Evolutionary conservation across 257 asterid species (phyloP).

Genomic region (Plantago ovata): DNA sequence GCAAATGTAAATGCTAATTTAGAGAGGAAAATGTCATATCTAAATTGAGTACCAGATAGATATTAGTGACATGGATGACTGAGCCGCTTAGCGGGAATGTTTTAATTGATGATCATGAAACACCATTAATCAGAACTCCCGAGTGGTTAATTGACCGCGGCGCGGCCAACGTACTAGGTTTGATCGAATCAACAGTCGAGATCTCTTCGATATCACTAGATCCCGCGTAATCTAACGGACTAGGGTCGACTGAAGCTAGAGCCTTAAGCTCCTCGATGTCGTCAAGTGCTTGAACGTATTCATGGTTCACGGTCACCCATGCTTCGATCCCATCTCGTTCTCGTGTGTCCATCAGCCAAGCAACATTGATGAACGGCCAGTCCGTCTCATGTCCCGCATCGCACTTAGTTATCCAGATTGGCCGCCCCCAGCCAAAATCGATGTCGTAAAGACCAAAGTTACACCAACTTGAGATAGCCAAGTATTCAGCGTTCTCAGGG

Average conservation of each 20-base stretch:
- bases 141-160: neutral
- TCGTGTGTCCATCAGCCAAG: slow-evolving; percentile 37
- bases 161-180: neutral
- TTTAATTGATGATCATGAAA: neutral
- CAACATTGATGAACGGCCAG: slow-evolving; percentile 35
- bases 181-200: neutral
- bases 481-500: slow-evolving; percentile 23
- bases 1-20: no score
- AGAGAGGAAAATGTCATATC: no score
- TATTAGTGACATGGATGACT: neutral
- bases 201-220: neutral
- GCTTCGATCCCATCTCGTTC: slow-evolving; percentile 42
- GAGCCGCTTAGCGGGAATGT: no score
- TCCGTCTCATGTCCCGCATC: slow-evolving; percentile 32
- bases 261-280: slow-evolving; percentile 25
- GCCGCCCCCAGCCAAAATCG: slow-evolving; percentile 43
- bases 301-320: slow-evolving; percentile 34
- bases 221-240: slow-evolving; percentile 22
- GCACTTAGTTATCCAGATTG: slow-evolving; percentile 35
- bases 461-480: slow-evolving; percentile 48
- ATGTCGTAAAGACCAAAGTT: slow-evolving; percentile 35
- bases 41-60: neutral
- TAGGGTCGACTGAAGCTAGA: slow-evolving; percentile 33
- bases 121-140: slow-evolving; percentile 4
- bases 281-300: slow-evolving; percentile 21